Percentiles rank a stretch among this genome's conserved stretches.
These are phyloP conservation scores for Rhinocladiella mackenziei DNA, from an alignment of 2,329 filamentous ascomycete species.

Conservation along the genomic window DNA sequence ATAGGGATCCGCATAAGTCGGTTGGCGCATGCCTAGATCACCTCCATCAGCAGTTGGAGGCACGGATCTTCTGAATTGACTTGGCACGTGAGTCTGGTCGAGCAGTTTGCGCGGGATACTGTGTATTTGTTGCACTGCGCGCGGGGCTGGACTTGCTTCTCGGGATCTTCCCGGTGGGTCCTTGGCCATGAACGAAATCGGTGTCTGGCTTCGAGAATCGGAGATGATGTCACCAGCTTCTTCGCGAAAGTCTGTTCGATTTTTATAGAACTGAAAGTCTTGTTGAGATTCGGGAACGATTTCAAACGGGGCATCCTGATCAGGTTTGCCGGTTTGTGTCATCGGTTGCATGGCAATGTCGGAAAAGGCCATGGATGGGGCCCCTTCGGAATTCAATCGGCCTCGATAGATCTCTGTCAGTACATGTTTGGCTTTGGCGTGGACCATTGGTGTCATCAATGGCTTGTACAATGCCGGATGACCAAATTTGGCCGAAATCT, in stretches of 20 bases:
- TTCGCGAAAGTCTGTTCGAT: conserved; percentile 79
- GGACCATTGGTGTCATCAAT: conserved; percentile 91
- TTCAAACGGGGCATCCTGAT: conserved; percentile 69
- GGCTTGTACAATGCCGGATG: conserved; percentile 87
- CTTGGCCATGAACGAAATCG: conserved; percentile 30
- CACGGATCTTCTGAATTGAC: conserved; percentile 9
- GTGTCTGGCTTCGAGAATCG: conserved; percentile 17
- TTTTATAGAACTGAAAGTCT: conserved; percentile 89
- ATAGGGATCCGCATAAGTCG: conserved; percentile 22
- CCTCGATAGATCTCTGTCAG: conserved; percentile 83
- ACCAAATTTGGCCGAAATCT: conserved; percentile 70
- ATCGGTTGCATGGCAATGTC: conserved; percentile 71
- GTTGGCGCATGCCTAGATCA: conserved; percentile 14
- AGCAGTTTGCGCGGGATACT: conserved; percentile 17
- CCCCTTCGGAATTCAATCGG: conserved; percentile 64
- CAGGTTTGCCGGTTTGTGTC: conserved; percentile 35
- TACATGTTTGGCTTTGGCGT: conserved; percentile 81
- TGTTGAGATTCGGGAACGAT: conserved; percentile 80
- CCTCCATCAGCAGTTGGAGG: conserved; percentile 8
- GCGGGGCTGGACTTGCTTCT: conserved; percentile 33
- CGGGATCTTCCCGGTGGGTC: conserved; percentile 29
- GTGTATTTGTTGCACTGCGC: conserved; percentile 34
- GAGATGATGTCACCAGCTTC: conserved; percentile 66
- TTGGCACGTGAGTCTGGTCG: conserved; percentile 18
- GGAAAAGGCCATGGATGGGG: conserved; percentile 57